Conservation (phyloP, 2,329 filamentous ascomycete species). For the Dryadomyces quercivorus region DNA sequence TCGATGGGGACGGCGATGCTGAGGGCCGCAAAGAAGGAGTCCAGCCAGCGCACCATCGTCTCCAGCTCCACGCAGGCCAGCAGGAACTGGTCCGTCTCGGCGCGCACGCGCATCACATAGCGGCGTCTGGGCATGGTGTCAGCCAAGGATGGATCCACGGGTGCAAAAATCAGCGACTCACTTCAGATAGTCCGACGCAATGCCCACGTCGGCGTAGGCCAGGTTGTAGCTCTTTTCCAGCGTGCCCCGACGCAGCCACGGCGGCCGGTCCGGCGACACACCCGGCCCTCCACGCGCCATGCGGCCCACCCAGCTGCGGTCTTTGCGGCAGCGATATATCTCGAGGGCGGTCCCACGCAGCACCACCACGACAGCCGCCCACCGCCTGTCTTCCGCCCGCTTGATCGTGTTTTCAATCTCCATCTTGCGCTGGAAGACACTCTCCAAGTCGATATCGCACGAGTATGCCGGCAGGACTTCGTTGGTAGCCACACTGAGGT, state of each 20-base stretch:
- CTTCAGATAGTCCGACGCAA: slow-evolving; percentile 63
- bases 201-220: slow-evolving; percentile 62
- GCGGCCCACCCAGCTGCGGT: slow-evolving; percentile 34
- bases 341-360: slow-evolving; percentile 58
- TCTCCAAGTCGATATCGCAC: slow-evolving; percentile 41
- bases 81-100: slow-evolving; percentile 63
- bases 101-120: slow-evolving; percentile 59
- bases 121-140: slow-evolving; percentile 28
- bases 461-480: slow-evolving; percentile 41
- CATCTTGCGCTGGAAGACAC: slow-evolving; percentile 49
- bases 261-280: slow-evolving; percentile 36
- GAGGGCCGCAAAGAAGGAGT: slow-evolving; percentile 59
- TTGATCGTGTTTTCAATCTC: slow-evolving; percentile 55
- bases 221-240: slow-evolving; percentile 58
- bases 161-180: slow-evolving; percentile 23
- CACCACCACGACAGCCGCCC: slow-evolving; percentile 50
- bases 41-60: slow-evolving; percentile 56
- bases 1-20: slow-evolving; percentile 60
- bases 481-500: neutral
- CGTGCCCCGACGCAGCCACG: slow-evolving; percentile 38
- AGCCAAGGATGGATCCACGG: neutral
- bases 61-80: slow-evolving; percentile 53
- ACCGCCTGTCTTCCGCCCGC: slow-evolving; percentile 48
- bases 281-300: slow-evolving; percentile 33
- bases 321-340: slow-evolving; percentile 51